Evolutionary conservation across 1,284 basidiomycete genomes (phyloP).

Genomic region (Rhodotorula glutinis): DNA sequence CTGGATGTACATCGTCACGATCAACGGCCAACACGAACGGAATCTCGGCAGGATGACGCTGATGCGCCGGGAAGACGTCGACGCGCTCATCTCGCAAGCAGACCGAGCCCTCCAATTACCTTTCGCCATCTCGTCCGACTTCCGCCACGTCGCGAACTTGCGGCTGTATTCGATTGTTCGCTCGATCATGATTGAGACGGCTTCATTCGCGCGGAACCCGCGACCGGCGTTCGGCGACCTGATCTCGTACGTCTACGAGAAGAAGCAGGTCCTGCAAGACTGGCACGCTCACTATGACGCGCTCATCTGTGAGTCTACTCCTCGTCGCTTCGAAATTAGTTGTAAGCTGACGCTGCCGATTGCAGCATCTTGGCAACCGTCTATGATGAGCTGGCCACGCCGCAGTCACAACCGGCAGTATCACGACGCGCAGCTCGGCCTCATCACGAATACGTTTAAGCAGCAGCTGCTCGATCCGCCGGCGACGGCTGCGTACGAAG

Average conservation of each 20-base stretch:
- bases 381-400: slow-evolving; percentile 21
- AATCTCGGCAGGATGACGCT: slow-evolving; percentile 20
- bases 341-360: too few species aligned
- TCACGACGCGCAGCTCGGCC: slow-evolving; percentile 20
- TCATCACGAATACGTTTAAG: slow-evolving; percentile 11
- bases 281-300: slow-evolving; percentile 23
- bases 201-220: not conserved
- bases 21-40: slow-evolving; percentile 18
- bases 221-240: slow-evolving; percentile 3
- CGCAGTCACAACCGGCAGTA: slow-evolving; percentile 16
- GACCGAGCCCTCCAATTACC: slow-evolving; percentile 17
- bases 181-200: slow-evolving; percentile 12
- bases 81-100: slow-evolving; percentile 5
- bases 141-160: slow-evolving; percentile 25
- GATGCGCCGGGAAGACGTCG: slow-evolving; percentile 19
- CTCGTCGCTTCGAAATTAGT: too few species aligned
- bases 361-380: slow-evolving; percentile 5
- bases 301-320: not conserved
- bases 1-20: slow-evolving; percentile 22
- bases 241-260: slow-evolving; percentile 13
- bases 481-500: not conserved
- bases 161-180: slow-evolving; percentile 21
- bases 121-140: slow-evolving; percentile 9
- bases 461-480: slow-evolving; percentile 15
- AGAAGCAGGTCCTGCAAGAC: slow-evolving; percentile 2